Percentiles rank a stretch among this genome's conserved stretches.
Conservation (phyloP, 352 stramenopile genomes). For the Saprolegnia diclina region DNA sequence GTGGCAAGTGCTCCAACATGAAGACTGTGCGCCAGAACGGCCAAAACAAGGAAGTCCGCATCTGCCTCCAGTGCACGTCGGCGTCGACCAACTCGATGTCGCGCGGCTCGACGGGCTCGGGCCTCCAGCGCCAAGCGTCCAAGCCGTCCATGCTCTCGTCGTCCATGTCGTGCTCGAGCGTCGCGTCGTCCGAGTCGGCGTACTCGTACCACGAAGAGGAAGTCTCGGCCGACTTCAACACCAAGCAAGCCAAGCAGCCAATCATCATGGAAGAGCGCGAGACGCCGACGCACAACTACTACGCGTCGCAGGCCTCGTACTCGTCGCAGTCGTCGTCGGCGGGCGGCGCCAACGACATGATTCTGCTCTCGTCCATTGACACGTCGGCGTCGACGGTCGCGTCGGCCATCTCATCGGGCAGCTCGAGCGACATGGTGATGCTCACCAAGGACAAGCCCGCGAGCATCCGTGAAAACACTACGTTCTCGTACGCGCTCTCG, state of each 20-base stretch:
- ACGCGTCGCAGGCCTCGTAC: constrained; percentile 35
- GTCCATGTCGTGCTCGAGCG: constrained; percentile 31
- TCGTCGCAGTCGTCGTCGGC: constrained; percentile 28
- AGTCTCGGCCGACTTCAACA: constrained; percentile 20
- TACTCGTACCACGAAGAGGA: constrained; percentile 47
- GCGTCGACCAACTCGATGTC: constrained; percentile 39
- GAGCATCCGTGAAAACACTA: constrained; percentile 56
- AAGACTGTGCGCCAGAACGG: constrained; percentile 61
- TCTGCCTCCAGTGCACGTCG: constrained; percentile 68
- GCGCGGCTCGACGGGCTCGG: constrained; percentile 22
- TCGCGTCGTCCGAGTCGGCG: constrained; percentile 40
- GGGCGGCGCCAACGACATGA: constrained; percentile 27
- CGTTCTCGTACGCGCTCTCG: constrained; percentile 73
- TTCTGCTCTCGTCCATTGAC: constrained; percentile 27
- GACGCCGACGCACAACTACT: constrained; percentile 29
- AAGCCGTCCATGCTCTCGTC: constrained; percentile 47
- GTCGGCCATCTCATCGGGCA: background rate
- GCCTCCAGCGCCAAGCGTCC: constrained; percentile 27
- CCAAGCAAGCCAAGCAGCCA: constrained; percentile 1
- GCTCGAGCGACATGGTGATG: constrained; percentile 49
- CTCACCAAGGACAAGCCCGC: constrained; percentile 30
- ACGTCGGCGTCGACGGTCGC: background rate
- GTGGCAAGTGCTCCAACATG: constrained; percentile 77
- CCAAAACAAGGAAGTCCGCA: constrained; percentile 62
- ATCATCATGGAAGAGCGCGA: constrained; percentile 21